Evolutionary conservation across 108 stramenopile genomes (phyloP), one percentile per base, ranked within the genome.

Genomic region (Nitzschia sp.): DNA sequence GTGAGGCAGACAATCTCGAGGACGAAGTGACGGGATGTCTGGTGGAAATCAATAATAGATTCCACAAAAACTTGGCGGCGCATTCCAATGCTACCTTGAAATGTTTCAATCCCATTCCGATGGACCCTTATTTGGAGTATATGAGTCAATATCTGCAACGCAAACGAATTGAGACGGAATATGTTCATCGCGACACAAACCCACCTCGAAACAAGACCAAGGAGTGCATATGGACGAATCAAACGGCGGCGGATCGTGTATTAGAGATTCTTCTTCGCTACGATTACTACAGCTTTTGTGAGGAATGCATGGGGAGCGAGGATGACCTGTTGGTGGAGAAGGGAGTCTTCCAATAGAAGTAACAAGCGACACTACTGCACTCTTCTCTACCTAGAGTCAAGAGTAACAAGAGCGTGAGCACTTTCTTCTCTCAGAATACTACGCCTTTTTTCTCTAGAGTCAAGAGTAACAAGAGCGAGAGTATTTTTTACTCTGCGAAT

Each of bases 21-120:
- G 23, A 59, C 3, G 57, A 59, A 59, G 30, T 59, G 9, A 30
- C 13, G 5, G 8, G 28, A 8, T 59, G 57, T 24, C 15, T 54
- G 53, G 6, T 29, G 26, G n/a, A n/a, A 29, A 5, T 13, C 13
- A n/a, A n/a, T n/a, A n/a, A 59, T 29, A 5, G 57, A 29, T 59
- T 59, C 57, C 6, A 11, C 29, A 13, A 5, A 27, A 31, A 59
- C 3, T 31, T 59, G 30, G 15, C 23, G 8, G 6, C 27, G 8
- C 3, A 29, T 25, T 6, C 5, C 5, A 59, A 59, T 31, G 3
- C 8, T 5, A 13, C 57, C 8, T 17, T 59, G n/a, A 59, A 59
- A n/a, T 59, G 57, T 31, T 59, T 59, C 29, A 59, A 59, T 59
- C 29, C 57, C 11, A 59, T 59, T 8, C 57, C 57, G 8, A 59